phyloP scores from a whole-genome alignment of 176 grass and related monocot species.

The Alloteropsis semialata region DNA sequence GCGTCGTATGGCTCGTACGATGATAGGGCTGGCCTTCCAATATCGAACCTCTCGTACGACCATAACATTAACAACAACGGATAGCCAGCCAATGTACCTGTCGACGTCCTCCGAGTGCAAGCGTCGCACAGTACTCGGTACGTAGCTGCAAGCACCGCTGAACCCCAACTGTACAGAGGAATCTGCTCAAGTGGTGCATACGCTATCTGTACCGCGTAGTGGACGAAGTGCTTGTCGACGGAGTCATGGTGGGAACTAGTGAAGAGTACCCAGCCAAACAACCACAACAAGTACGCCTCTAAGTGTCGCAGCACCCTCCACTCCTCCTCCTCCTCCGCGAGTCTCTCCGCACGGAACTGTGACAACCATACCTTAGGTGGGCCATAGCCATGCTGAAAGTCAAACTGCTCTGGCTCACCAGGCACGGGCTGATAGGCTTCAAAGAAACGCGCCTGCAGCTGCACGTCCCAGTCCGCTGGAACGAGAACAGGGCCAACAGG shows the following conservation, averaged over 20 bases:
- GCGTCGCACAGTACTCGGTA: background rate
- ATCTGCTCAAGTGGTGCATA: background rate
- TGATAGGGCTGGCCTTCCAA: background rate
- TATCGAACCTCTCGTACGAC: background rate
- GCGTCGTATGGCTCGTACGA: background rate
- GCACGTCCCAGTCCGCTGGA: background rate
- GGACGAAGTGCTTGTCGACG: background rate
- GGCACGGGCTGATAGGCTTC: background rate
- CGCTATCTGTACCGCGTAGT: background rate
- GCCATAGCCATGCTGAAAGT: background rate
- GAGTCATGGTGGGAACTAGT: background rate
- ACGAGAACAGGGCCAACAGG: too few species aligned
- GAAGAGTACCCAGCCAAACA: background rate
- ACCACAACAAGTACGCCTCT: background rate
- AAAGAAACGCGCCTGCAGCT: background rate
- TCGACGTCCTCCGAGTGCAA: background rate
- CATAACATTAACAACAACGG: background rate
- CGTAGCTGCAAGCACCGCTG: background rate
- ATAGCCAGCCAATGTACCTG: background rate
- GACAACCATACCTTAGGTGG: background rate
- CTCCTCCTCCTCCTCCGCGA: rapidly evolving
- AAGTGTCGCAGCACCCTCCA: background rate
- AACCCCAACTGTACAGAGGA: background rate
- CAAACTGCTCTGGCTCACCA: background rate
- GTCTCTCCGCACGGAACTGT: background rate